phyloP scores from a whole-genome alignment of 495 filamentous ascomycete genomes.

The Corynascus novoguineensis region DNA sequence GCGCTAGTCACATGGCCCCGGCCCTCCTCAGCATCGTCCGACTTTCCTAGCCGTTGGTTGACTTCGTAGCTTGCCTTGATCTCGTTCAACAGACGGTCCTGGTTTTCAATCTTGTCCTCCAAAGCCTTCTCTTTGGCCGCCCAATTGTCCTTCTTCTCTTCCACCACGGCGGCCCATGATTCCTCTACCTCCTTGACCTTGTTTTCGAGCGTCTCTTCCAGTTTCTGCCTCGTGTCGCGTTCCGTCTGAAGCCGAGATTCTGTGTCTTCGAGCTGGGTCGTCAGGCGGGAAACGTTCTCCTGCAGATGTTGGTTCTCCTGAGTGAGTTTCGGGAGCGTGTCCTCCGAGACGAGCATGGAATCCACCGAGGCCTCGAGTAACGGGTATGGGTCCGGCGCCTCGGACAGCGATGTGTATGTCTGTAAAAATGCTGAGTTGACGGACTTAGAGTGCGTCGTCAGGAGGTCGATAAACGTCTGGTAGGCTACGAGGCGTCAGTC shows the following conservation, averaged over 20 bases:
- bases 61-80: conserved; percentile 97
- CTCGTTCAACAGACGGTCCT: conserved; percentile 87
- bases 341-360: conserved; percentile 81
- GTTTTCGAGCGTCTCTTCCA: conserved; percentile 70
- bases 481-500: conserved; percentile 59
- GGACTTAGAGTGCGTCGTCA: conserved; percentile 89
- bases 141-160: conserved; percentile 96
- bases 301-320: conserved; percentile 83
- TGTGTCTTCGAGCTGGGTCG: conserved; percentile 83
- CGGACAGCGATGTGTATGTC: conserved; percentile 86
- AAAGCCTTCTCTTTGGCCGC: conserved; percentile 85
- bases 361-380: conserved; percentile 94
- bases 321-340: conserved; percentile 80
- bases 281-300: conserved; percentile 70
- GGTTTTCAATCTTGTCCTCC: conserved; percentile 89
- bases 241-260: conserved; percentile 72
- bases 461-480: conserved; percentile 91
- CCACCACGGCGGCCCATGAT: conserved; percentile 86
- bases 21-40: conserved; percentile 55
- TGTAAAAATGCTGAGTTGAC: conserved; percentile 88
- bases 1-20: conserved; percentile 69
- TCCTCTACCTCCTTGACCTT: conserved; percentile 80
- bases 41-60: conserved; percentile 75
- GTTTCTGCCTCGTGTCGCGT: conserved; percentile 59
- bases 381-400: conserved; percentile 94